Evolutionary conservation across 768 basidiomycete species (phyloP), one percentile per base, ranked within the genome.

Genomic region (Phanerodontia chrysosporium): DNA sequence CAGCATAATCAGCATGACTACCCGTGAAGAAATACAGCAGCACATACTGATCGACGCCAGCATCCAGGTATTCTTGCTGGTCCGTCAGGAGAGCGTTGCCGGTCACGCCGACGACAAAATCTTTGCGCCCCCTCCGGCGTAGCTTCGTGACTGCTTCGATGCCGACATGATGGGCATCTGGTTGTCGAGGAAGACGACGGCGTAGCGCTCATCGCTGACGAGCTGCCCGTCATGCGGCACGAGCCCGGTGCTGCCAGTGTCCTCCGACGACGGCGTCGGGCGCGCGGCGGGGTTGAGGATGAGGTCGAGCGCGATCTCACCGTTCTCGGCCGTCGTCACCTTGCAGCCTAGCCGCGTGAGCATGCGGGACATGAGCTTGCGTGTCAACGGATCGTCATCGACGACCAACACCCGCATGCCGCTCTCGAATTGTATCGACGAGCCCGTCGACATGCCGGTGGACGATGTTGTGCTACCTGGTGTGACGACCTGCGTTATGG

Each of bases 301-400:
- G 78, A 89, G 78, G 60, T 89, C 83, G 54, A 93, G 73, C 22
- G 90, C 91, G 35, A 86, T 70, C 66, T 87, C 82, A 6, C 93
- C 93, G 66, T 95, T 92, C 74, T 94, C 90, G 12, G 93, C 92
- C 18, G 83, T 84, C 14, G 82, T 76, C n/a, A 94, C 91, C 29
- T 71, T 71, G 70, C 91, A 93, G 0, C 92, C 91, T 1, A 94
- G 75, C 35, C 91, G 79, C n/a, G 82, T 81, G 45, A 95, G 76
- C 70, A 92, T 82, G 24, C 91, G 80, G 60, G 78, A 81, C 92
- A 95, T 93, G 60, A 95, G 74, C 52, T 81, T 85, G 52, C 92
- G 81, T 53, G 93, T 94, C 55, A 94, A 71, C 12, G 79, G 72
- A 70, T 95, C 93, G 66, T 95, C 90, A 64, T 93, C 92, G 0